Evolutionary conservation across 1,284 basidiomycete species (phyloP).

Genomic region (Gyrodon tennesseensis): DNA sequence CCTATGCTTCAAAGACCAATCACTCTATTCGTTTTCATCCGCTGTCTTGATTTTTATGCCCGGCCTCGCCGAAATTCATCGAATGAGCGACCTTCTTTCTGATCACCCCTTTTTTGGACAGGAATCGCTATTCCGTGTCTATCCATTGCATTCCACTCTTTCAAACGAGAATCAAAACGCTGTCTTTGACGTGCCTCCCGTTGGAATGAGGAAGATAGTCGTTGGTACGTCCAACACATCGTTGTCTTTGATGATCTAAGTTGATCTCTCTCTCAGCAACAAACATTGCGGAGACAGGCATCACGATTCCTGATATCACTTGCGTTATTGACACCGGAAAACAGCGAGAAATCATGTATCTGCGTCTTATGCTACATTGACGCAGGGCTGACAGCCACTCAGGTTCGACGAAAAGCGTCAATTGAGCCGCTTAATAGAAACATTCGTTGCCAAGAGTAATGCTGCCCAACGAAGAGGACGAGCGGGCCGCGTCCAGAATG

Average conservation of each 20-base stretch:
- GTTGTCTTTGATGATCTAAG: conserved; percentile 66
- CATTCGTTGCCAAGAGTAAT: conserved; percentile 92
- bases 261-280: conserved; percentile 57
- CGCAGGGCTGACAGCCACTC: conserved; percentile 23
- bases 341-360: conserved; percentile 86
- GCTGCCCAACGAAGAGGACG: conserved; percentile 91
- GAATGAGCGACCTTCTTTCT: conserved; percentile 77
- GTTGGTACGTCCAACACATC: conserved; percentile 59
- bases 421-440: conserved; percentile 90
- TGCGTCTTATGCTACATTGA: conserved; percentile 6
- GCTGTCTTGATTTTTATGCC: conserved; percentile 96
- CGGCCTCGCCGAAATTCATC: conserved; percentile 89
- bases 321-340: conserved; percentile 97
- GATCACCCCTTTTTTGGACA: conserved; percentile 78
- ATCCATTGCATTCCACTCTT: conserved; percentile 92
- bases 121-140: conserved; percentile 68
- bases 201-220: conserved; percentile 86
- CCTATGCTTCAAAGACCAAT: conserved; percentile 73
- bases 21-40: conserved; percentile 64
- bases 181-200: conserved; percentile 86
- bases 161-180: conserved; percentile 88
- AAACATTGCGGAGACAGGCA: conserved; percentile 84
- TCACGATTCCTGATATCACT: conserved; percentile 98
- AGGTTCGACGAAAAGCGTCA: conserved; percentile 98
- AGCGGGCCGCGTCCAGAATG: conserved; percentile 89